Evolutionary conservation across 1,139 yeast genomes (phyloP), one percentile per base, ranked within the genome.

Genomic region (Pichia sp.): DNA sequence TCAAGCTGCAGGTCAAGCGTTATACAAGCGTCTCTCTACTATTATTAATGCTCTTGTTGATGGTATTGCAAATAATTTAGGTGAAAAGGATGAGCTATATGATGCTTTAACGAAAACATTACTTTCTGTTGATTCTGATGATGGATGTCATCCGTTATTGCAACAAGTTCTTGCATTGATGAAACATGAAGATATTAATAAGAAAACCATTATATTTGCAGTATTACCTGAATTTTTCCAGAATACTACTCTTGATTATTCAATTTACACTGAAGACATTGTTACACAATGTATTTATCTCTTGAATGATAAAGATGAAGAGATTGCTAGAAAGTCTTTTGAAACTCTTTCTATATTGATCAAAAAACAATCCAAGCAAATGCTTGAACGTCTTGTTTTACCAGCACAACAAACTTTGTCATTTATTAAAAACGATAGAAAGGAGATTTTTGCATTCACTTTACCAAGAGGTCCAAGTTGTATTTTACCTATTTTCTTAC

Each of bases 381-480:
- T 77, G 39, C 67, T 93, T 50, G 95, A 86, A 49, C 75, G 68
- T 52, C 70, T 89, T 43, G 89, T 88, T 42, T 76, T 72, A 50
- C 89, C 96, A 12, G 78, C 95, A 4, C 74, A 75, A 54, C 84
- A 79, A 56, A 77, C 95, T 0, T 68, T 91, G 55, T 71, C 70
- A 34, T 62, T 79, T 44, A 76, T 88, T 26, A 89, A 93, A 31
- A 68, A 69, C 21, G 62, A 69, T 20, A 84, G 81, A 1, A 72
- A 72, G 52, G 88, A 82, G 37, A 64, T 86, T 44, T 77, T 84
- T 23, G 96, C 88, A 0, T 85, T 89, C 62, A 63, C 73, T 26
- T 65, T 82, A 42, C 93, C 96, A 52, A 82, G 73, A 63, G 97
- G 97, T 38, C 93, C 96, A 48, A 79, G 75, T 59, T 81, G 95